Conservation (phyloP, 257 asterid species). For the Nicotiana knightiana region DNA sequence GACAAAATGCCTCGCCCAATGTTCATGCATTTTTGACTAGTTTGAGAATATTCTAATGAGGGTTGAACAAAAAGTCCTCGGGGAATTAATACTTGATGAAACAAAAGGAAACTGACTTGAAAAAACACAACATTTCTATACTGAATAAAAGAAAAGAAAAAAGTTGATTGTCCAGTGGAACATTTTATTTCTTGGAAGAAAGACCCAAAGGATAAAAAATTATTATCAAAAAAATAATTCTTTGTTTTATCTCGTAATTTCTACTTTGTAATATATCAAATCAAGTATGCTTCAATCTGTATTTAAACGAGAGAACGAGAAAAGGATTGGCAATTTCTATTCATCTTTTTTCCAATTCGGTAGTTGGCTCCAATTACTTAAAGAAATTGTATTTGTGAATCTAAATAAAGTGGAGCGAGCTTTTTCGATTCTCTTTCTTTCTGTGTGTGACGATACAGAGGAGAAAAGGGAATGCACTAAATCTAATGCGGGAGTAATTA, state of each 20-base stretch:
- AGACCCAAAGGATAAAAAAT: background rate
- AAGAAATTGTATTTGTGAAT: background rate
- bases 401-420: background rate
- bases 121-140: too few species aligned
- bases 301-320: background rate
- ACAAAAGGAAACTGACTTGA: background rate
- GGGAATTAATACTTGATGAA: background rate
- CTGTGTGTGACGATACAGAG: background rate
- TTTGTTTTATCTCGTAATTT: background rate
- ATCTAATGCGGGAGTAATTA: background rate
- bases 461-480: background rate
- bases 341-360: background rate
- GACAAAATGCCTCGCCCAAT: background rate
- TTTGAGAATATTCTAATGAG: slow-evolving; percentile 1
- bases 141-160: too few species aligned
- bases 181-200: too few species aligned
- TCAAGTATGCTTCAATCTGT: background rate
- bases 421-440: background rate
- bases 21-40: background rate
- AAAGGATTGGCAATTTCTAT: background rate
- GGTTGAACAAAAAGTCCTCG: background rate
- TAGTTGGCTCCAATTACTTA: background rate
- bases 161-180: too few species aligned
- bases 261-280: background rate
- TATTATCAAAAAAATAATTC: background rate